Evolutionary conservation across 192 early-diverging fungal genomes (phyloP).

Genomic region (Linnemannia schmuckeri): DNA sequence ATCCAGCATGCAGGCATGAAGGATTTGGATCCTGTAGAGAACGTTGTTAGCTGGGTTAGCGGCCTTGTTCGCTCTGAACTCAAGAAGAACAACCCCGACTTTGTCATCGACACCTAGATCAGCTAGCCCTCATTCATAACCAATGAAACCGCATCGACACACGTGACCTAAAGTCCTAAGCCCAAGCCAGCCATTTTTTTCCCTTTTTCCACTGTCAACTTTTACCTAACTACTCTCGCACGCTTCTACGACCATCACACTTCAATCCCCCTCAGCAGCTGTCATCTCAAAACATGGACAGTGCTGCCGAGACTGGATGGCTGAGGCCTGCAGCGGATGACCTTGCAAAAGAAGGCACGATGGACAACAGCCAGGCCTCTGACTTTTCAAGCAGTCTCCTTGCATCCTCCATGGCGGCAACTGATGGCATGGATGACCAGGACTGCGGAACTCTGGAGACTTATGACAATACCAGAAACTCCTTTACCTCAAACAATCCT

Average conservation of each 20-base stretch:
- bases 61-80: constrained; percentile 30
- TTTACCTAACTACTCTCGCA: neutral
- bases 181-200: neutral
- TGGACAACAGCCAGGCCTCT: neutral
- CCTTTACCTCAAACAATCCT: neutral
- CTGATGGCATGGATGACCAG: neutral
- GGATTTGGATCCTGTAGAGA: constrained; percentile 40
- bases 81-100: constrained; percentile 40
- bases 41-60: constrained; percentile 42
- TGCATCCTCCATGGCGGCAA: neutral
- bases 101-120: constrained; percentile 17
- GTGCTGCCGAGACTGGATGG: constrained; percentile 4
- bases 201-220: neutral
- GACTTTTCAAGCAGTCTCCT: neutral
- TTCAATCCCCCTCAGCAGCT: neutral
- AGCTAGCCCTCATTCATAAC: neutral
- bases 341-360: neutral
- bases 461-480: neutral
- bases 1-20: constrained; percentile 45
- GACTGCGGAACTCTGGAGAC: neutral
- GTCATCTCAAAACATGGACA: constrained; percentile 8
- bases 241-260: neutral
- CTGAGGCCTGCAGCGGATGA: neutral
- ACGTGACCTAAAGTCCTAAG: neutral
- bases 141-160: neutral